Evolutionary conservation across 2,329 filamentous ascomycete genomes (phyloP).

Genomic region (Chrysosphaeria jannelii): DNA sequence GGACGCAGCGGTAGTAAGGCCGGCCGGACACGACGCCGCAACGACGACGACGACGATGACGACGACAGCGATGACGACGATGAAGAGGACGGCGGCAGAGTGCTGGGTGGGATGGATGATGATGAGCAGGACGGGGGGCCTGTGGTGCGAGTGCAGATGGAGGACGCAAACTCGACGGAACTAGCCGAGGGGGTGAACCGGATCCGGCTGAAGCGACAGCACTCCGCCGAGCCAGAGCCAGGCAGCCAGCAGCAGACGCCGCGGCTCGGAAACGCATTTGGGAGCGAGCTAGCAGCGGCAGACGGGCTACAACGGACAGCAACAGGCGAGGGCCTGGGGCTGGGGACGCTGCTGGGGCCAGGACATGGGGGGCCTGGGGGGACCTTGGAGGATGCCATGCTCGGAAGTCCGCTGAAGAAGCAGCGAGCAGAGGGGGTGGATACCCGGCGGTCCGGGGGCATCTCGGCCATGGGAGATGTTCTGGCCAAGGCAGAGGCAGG

Average conservation of each 20-base stretch:
- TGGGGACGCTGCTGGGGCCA: slow-evolving; percentile 4
- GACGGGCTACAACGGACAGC: slow-evolving; percentile 7
- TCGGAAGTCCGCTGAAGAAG: slow-evolving; percentile 50
- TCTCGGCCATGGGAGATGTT: slow-evolving; percentile 13
- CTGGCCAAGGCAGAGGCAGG: slow-evolving; percentile 11
- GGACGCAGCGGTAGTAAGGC: slow-evolving; percentile 15
- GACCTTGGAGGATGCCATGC: slow-evolving; percentile 4
- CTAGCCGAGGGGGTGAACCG: slow-evolving; percentile 54
- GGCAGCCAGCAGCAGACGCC: too few relatives aligned
- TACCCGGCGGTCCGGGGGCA: slow-evolving; percentile 6
- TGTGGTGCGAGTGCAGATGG: too few relatives aligned
- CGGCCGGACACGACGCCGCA: slow-evolving; percentile 18
- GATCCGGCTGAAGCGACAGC: slow-evolving; percentile 61
- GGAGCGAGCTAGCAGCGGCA: slow-evolving; percentile 12
- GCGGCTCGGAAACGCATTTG: slow-evolving; percentile 16
- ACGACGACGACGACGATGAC: slow-evolving; percentile 44
- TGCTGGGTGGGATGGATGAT: slow-evolving; percentile 33
- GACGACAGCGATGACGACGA: slow-evolving; percentile 24
- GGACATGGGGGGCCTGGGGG: background rate
- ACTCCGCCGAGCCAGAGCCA: slow-evolving; percentile 44
- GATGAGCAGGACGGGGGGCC: slow-evolving; percentile 24
- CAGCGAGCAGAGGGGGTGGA: slow-evolving; percentile 23
- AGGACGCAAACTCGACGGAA: slow-evolving; percentile 45
- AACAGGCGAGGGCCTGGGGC: slow-evolving; percentile 5
- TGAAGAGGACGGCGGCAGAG: slow-evolving; percentile 7